Conservation (phyloP, 1,284 basidiomycete genomes). For the Leccinum solheimii region DNA sequence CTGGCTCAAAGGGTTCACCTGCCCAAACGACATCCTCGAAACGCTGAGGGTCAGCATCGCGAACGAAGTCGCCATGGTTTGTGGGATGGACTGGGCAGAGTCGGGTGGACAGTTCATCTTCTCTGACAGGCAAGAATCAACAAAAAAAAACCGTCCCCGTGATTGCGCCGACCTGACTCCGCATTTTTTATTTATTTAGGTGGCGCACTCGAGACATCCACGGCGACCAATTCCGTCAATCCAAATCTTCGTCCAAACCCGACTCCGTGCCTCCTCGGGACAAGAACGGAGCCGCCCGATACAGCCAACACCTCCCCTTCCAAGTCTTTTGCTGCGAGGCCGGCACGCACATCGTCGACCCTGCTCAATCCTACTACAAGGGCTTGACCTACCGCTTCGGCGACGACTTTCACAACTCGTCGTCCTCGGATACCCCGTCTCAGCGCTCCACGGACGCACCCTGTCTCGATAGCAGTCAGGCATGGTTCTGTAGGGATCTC, state of each 20-base stretch:
- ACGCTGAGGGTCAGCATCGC: conserved; percentile 85
- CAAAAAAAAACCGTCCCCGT: too few relatives aligned
- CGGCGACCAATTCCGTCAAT: conserved; percentile 94
- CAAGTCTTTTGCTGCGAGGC: conserved; percentile 98
- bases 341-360: conserved; percentile 93
- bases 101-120: conserved; percentile 96
- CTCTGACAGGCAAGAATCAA: conserved; percentile 74
- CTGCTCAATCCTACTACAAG: conserved; percentile 88
- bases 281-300: conserved; percentile 73
- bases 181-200: conserved; percentile 39
- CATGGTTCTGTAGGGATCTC: conserved; percentile 93
- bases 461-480: conserved; percentile 91
- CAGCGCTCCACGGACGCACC: conserved; percentile 72
- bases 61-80: conserved; percentile 94
- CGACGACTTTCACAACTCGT: conserved; percentile 74
- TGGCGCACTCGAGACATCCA: conserved; percentile 96
- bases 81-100: conserved; percentile 98
- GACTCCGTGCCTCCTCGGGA: conserved; percentile 90
- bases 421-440: conserved; percentile 56
- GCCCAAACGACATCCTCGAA: conserved; percentile 93
- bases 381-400: conserved; percentile 84
- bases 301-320: conserved; percentile 89
- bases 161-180: neutral
- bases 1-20: conserved; percentile 97
- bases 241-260: conserved; percentile 88